Percentiles rank a stretch among this genome's conserved stretches.
These are phyloP conservation scores for Malassezia globosa DNA, from an alignment of 1,284 basidiomycete genomes.

Conservation along the genomic window DNA sequence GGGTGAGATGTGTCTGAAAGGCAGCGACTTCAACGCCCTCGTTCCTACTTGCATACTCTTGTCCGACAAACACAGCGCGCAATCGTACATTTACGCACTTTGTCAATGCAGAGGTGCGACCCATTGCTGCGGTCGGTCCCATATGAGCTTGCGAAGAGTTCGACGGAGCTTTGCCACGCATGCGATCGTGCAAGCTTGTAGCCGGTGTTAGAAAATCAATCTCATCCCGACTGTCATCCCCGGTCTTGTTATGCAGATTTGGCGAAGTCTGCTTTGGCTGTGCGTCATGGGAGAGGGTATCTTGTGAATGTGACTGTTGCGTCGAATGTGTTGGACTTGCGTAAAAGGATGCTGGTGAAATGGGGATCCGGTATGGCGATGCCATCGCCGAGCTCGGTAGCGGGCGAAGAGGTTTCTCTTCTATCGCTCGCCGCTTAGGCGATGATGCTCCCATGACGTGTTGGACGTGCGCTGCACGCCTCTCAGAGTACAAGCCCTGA, in stretches of 20 bases:
- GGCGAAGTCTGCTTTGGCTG: not conserved
- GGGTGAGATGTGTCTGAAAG: conserved; percentile 8
- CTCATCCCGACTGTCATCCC: conserved; percentile 15
- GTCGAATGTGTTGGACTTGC: not conserved
- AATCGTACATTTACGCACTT: not conserved
- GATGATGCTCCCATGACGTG: not conserved
- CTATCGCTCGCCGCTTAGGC: not conserved
- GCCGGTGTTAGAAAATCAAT: conserved; percentile 8
- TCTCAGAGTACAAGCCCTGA: conserved; percentile 1
- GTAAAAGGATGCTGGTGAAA: conserved; percentile 10
- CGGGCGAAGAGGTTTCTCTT: conserved; percentile 9
- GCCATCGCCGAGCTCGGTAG: not conserved
- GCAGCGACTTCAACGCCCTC: not conserved
- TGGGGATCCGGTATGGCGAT: conserved; percentile 15
- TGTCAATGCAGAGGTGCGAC: not conserved
- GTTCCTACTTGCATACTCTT: not conserved
- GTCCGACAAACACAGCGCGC: not conserved
- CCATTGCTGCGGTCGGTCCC: no score
- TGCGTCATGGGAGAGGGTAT: not conserved
- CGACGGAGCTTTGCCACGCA: conserved; percentile 3
- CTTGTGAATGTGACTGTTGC: not conserved
- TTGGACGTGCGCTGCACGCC: not conserved
- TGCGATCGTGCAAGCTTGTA: conserved; percentile 3
- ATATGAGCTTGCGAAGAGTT: no score
- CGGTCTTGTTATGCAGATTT: not conserved